These are phyloP conservation scores for Leucosporidium creatinivorum DNA, from an alignment of 768 basidiomycete species.

Conservation along the genomic window DNA sequence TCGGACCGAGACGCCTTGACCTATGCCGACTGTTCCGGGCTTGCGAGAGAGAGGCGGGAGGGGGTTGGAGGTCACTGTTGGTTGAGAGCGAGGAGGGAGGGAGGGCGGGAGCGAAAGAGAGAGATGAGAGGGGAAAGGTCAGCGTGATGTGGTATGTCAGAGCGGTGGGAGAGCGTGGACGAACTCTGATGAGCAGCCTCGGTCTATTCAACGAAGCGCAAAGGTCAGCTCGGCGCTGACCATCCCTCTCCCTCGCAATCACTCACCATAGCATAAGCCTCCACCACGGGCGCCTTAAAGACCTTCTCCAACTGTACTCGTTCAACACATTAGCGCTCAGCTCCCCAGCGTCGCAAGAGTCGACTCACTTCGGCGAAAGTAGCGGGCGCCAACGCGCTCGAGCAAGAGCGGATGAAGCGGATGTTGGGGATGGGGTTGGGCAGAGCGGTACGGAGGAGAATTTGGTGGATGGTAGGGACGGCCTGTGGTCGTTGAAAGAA, in stretches of 20 bases:
- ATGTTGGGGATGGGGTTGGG: conserved; percentile 41
- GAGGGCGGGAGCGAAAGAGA: neutral
- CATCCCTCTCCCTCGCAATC: neutral
- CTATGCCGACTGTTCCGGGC: conserved; percentile 42
- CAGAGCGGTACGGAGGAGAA: conserved; percentile 40
- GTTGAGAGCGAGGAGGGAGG: neutral
- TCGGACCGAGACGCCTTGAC: conserved; percentile 41
- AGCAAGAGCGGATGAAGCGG: conserved; percentile 45
- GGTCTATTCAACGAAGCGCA: neutral
- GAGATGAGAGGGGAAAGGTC: conserved; percentile 30
- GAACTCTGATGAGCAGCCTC: conserved; percentile 41
- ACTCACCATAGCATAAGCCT: conserved; percentile 54
- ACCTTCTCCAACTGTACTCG: conserved; percentile 44
- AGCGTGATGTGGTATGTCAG: too few species aligned
- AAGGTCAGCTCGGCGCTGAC: too few species aligned
- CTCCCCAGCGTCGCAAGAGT: neutral
- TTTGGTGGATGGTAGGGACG: conserved; percentile 41
- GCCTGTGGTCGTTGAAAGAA: neutral
- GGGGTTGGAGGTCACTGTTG: conserved; percentile 26
- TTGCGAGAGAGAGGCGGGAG: conserved; percentile 34
- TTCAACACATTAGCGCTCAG: neutral
- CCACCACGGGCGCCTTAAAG: conserved; percentile 53
- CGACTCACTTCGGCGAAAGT: conserved; percentile 44
- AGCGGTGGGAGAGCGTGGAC: neutral
- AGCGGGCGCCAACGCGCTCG: conserved; percentile 52